Evolutionary conservation across 345 rosid genomes (phyloP), one percentile per base, ranked within the genome.

Genomic region (Gossypium stocksii): DNA sequence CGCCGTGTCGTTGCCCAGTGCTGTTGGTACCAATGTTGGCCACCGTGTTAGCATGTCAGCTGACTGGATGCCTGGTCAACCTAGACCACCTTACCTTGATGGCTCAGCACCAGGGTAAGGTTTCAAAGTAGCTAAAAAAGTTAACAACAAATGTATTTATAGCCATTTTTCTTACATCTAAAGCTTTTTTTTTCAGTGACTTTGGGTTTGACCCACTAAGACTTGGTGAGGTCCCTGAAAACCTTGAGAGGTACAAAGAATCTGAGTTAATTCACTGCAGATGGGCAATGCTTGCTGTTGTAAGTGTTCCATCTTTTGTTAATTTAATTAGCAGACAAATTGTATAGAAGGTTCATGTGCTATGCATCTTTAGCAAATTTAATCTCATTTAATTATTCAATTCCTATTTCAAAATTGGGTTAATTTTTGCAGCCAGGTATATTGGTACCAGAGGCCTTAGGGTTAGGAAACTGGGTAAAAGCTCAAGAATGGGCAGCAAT

Each of bases 211-310:
- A 95, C 89, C 99, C 99, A 9, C 90, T 95, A 46, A 74, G 98
- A 46, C 94, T 95, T 1, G 99, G 97, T 60, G 93, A 82, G 76
- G 99, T 95, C 43, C 99, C 98, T 48, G 97, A 87, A 88, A 95
- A 93, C 72, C 88, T 95, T 54, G 99, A 95, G 88, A 91, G 99
- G 76, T 95, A 81, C 90, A 95, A 91, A 86, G 99, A 93, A 70
- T 95, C 99, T 44, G 99, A 95, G 76, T 88, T 95, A 82, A 82
- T 85, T 49, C 99, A 95, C 86, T 95, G 97, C 87, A 90, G 99
- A 91, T 95, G 99, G 98, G 94, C 94, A 48, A 95, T 95, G 98
- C 98, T 95, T 54, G 98, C 99, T 63, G 98, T 91, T 83, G 98
- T 94, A 85, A 91, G 95, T 89, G 0, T 69, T 51, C 20, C 25